Evolutionary conservation across 2,329 filamentous ascomycete species (phyloP).

Genomic region (Trichoderma hamatum): DNA sequence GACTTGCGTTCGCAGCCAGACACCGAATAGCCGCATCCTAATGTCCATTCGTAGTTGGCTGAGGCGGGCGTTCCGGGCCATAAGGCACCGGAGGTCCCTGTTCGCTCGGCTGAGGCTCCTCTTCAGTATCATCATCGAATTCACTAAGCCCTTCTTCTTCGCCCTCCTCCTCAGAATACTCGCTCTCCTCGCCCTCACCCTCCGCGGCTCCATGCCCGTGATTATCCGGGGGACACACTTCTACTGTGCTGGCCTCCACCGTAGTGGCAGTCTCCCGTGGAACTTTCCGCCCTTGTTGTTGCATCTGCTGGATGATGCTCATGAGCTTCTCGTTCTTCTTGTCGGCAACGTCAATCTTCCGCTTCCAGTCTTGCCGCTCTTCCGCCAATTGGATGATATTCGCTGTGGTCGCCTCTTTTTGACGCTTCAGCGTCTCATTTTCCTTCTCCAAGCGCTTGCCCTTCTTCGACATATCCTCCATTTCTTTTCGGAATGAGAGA

Average conservation of each 20-base stretch:
- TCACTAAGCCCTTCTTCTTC: constrained; percentile 66
- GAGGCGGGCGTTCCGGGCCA: constrained; percentile 54
- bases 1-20: background rate
- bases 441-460: constrained; percentile 96
- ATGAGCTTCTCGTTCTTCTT: constrained; percentile 92
- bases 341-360: constrained; percentile 56
- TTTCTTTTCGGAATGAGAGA: constrained; percentile 95
- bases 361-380: constrained; percentile 81
- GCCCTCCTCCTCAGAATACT: constrained; percentile 66
- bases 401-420: constrained; percentile 89
- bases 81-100: constrained; percentile 46
- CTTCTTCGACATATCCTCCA: constrained; percentile 99
- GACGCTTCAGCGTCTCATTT: constrained; percentile 85
- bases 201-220: constrained; percentile 52
- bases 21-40: constrained; percentile 39
- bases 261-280: constrained; percentile 61
- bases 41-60: constrained; percentile 49
- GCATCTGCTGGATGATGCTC: constrained; percentile 94
- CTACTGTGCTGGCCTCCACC: constrained; percentile 52
- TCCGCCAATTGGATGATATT: constrained; percentile 98
- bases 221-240: constrained; percentile 60
- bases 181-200: constrained; percentile 65
- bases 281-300: constrained; percentile 84
- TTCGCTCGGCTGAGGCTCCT: constrained; percentile 48
- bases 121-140: constrained; percentile 64